Conservation (phyloP, 2,329 filamentous ascomycete species). For the Monilinia fructicola region DNA sequence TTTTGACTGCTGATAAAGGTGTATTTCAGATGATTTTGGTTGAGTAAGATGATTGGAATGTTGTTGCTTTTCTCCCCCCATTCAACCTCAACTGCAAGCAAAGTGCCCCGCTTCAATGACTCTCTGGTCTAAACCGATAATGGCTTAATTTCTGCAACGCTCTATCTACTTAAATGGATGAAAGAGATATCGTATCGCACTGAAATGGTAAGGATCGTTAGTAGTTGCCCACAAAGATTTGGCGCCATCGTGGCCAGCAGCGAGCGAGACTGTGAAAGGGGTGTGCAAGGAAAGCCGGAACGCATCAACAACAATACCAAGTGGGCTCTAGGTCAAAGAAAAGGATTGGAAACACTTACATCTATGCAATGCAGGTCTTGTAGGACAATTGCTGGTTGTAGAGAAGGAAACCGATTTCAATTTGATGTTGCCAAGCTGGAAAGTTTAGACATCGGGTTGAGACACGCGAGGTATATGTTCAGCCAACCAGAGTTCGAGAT, state of each 20-base stretch:
- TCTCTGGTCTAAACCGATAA: conserved; percentile 11
- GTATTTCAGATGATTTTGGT: conserved; percentile 24
- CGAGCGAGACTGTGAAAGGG: conserved; percentile 4
- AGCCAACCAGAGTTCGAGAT: conserved; percentile 19
- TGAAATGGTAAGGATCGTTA: conserved; percentile 31
- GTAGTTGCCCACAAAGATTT: conserved; percentile 29
- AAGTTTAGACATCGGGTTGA: conserved; percentile 32
- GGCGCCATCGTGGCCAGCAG: conserved; percentile 26
- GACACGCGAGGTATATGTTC: conserved; percentile 18
- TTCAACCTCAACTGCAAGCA: conserved; percentile 27
- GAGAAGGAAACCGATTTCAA: conserved; percentile 26
- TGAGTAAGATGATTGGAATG: conserved; percentile 24
- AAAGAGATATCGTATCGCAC: conserved; percentile 22
- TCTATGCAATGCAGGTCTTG: conserved; percentile 23
- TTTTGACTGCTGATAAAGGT: conserved; percentile 18
- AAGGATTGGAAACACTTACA: conserved; percentile 31
- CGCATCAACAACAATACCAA: conserved; percentile 6
- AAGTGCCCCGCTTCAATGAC: conserved; percentile 28
- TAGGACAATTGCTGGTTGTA: conserved; percentile 28
- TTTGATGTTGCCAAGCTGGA: conserved; percentile 35
- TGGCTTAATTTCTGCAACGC: not conserved
- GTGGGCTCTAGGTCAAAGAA: not conserved
- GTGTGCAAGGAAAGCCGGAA: conserved; percentile 15
- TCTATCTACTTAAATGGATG: not conserved
- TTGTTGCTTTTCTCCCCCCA: conserved; percentile 26